These are phyloP conservation scores for Saccharomyces pastorianus DNA, from an alignment of 1,139 yeast genomes.

Conservation along the genomic window DNA sequence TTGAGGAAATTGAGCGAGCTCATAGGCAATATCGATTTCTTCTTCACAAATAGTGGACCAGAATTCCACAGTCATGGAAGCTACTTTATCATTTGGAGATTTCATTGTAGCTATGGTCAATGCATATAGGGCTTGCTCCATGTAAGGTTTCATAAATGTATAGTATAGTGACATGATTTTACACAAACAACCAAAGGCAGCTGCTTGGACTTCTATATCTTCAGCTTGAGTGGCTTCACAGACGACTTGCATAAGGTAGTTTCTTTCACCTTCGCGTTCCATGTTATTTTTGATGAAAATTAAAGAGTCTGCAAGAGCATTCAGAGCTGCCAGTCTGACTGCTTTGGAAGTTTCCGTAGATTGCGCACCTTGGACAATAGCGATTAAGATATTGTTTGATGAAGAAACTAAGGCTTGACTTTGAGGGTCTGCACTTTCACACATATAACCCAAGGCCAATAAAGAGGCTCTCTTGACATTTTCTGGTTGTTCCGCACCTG, in stretches of 20 bases:
- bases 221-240: slow-evolving; percentile 95
- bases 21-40: slow-evolving; percentile 72
- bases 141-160: slow-evolving; percentile 81
- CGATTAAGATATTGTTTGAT: slow-evolving; percentile 86
- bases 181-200: slow-evolving; percentile 93
- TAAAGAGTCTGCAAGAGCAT: slow-evolving; percentile 83
- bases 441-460: slow-evolving; percentile 86
- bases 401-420: slow-evolving; percentile 74
- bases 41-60: slow-evolving; percentile 98
- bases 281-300: slow-evolving; percentile 85
- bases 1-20: slow-evolving; percentile 52
- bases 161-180: slow-evolving; percentile 87
- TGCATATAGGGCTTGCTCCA: slow-evolving; percentile 93
- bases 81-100: slow-evolving; percentile 63
- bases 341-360: slow-evolving; percentile 61
- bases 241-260: slow-evolving; percentile 95
- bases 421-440: slow-evolving; percentile 86
- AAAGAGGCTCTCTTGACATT: slow-evolving; percentile 80
- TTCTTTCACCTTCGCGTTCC: slow-evolving; percentile 89
- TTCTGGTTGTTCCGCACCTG: slow-evolving; percentile 67
- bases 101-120: slow-evolving; percentile 90
- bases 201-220: slow-evolving; percentile 75
- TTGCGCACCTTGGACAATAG: slow-evolving; percentile 95
- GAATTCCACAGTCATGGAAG: slow-evolving; percentile 97
- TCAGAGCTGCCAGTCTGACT: slow-evolving; percentile 84